These are phyloP conservation scores for Kokia cookei DNA, from an alignment of 441 rosid species.

Conservation along the genomic window DNA sequence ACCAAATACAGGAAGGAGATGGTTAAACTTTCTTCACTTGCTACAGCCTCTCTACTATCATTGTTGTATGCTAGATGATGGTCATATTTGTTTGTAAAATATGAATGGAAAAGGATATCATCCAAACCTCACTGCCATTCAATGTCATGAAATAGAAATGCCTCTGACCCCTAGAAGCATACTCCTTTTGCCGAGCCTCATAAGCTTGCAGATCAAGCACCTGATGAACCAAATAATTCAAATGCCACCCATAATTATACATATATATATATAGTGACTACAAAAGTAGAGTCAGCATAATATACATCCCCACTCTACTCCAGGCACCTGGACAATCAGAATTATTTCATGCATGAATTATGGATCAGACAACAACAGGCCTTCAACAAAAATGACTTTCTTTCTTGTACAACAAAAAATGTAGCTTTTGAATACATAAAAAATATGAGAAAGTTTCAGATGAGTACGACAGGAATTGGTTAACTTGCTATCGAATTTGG, in stretches of 20 bases:
- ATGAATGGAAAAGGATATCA: not conserved
- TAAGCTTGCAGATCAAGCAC: constrained; percentile 93
- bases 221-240: constrained; percentile 35
- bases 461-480: not conserved
- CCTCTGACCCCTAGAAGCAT: constrained; percentile 89
- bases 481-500: not conserved
- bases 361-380: not conserved
- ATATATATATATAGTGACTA: not conserved
- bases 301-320: not conserved
- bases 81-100: not conserved
- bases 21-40: not conserved
- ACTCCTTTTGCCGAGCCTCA: constrained; percentile 79
- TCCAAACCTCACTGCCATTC: constrained; percentile 89
- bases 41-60: not conserved
- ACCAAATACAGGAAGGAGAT: not conserved
- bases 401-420: not conserved
- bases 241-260: not conserved
- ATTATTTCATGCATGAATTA: not conserved
- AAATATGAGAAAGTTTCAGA: not conserved
- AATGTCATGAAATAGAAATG: constrained; percentile 99
- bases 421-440: not conserved
- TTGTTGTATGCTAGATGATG: not conserved
- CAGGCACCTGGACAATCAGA: not conserved
- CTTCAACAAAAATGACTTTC: not conserved
- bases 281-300: constrained; percentile 3